These are phyloP conservation scores for Gracilaria gracilis DNA, from an alignment of 23 red algal species.

Conservation along the genomic window DNA sequence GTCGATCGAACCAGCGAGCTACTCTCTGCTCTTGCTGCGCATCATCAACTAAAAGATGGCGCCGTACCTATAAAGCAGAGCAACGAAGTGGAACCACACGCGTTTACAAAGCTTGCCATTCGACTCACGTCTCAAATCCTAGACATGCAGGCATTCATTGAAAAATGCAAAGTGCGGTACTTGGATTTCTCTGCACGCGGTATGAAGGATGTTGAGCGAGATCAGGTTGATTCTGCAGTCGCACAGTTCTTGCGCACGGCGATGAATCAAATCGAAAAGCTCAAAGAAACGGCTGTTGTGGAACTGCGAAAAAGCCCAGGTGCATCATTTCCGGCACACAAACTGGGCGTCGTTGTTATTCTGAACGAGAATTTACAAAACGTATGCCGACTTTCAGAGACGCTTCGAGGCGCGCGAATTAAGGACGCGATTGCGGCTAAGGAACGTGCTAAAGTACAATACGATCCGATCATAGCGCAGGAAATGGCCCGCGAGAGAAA, in stretches of 20 bases:
- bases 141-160: slow-evolving; percentile 39
- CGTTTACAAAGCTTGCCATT: slow-evolving; percentile 32
- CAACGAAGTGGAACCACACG: slow-evolving; percentile 38
- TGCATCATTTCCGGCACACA: slow-evolving; percentile 62
- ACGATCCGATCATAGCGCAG: slow-evolving; percentile 35
- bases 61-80: slow-evolving; percentile 9
- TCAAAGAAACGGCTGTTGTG: slow-evolving; percentile 46
- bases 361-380: slow-evolving; percentile 54
- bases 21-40: slow-evolving; percentile 36
- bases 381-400: slow-evolving; percentile 32
- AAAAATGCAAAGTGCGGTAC: slow-evolving; percentile 38
- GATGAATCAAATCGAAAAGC: slow-evolving; percentile 49
- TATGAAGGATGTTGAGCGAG: slow-evolving; percentile 54
- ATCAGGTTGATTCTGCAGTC: slow-evolving; percentile 49
- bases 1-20: slow-evolving; percentile 61
- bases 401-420: slow-evolving; percentile 49
- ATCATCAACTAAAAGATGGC: slow-evolving; percentile 21
- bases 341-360: slow-evolving; percentile 60
- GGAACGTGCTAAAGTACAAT: slow-evolving; percentile 31
- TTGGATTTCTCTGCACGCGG: slow-evolving; percentile 54
- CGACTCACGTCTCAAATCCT: slow-evolving; percentile 46
- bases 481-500: slow-evolving; percentile 38
- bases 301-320: slow-evolving; percentile 19
- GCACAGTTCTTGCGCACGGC: slow-evolving; percentile 40
- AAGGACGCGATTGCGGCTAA: slow-evolving; percentile 32